Base-by-base conservation (phyloP, 805 yeast species). In the Metschnikowia similis region DNA sequence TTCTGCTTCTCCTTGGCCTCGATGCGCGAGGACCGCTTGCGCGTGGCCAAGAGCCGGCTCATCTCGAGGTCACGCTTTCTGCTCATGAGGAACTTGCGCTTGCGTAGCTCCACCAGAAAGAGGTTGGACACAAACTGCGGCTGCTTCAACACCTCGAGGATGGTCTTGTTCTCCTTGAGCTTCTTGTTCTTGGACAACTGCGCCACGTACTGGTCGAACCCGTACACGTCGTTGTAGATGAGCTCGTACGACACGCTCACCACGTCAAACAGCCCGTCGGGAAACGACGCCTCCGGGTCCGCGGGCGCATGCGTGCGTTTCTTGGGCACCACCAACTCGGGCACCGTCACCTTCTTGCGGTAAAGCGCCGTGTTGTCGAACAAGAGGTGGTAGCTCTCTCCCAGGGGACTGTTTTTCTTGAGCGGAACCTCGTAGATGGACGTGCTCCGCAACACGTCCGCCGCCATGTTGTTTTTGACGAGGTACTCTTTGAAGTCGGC, bases 11-110 rank as follows among this genome's bases (percentile, higher is more conserved):
- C 83, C 59, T 80, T 82, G 16, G 85, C 86, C 56, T 84, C 87
- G 40, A 87, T 65, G 65, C 94, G 76, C 1, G 89, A 81, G 0
- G 92, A 86, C 56, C 89, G 75, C 59, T 87, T 87, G 59, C 94
- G 75, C 49, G 86, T 80, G 4, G 83, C 83, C 60, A 87, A 66
- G 48, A 87, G 64, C 21, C 77, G 78, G 43, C 79, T 80, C 76
- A 87, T 74, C 55, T 85, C 83, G 41, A 79, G 75, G 49, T 84
- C 88, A 61, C 81, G 83, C 56, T 76, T 79, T 57, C 86, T 71
- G 54, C 79, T 80, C 29, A 77, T 62, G 14, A 82, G 69, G 51
- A 75, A 76, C 57, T 75, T 79, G 54, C 88, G 69, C 56, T 80
- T 81, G 50, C 73, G 75, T 36, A 80, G 56, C 58, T 84, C 88